Base-by-base conservation (phyloP, 202 grass and related monocot species). In the Digitaria exilis region DNA sequence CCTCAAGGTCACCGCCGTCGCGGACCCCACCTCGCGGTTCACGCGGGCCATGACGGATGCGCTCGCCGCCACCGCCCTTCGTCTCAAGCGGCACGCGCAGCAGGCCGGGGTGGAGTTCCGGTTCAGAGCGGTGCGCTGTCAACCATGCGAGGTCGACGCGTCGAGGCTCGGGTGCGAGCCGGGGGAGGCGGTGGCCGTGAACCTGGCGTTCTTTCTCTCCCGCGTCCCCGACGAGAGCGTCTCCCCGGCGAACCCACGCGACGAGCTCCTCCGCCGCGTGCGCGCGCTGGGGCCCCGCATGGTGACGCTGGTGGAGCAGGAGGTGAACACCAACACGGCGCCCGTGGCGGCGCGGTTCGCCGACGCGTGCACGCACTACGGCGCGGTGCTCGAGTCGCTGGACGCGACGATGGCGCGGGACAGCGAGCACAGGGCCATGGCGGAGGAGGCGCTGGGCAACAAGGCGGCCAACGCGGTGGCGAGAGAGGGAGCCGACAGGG, bases 191-290 rank as follows among this genome's bases (percentile, higher is more conserved):
- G 49, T 98, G 68, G 93, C 74, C 0, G 96, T 98, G 54, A 98
- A 95, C 93, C 89, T 98, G 4, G 82, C 93, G 69, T 98, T 95
- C 81, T 80, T 69, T 19, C 80, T 98, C 1, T 90, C 96, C 4
- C 96, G 86, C 58, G 73, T 98, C 16, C 88, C 93, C 0, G 93
- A 95, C 65, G 93, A 98, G 80, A 95, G 89, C 77, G 96, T 98
- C 22, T 90, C 91, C 35, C 96, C 93, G n/a, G 82, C 87, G 24
- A 98, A 98, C 64, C 96, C 93, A 7, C 93, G 96, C 24, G 96
- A 95, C 76, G 85, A 93, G 80, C 89, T 92, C 9, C 92, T 98
- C 78, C 93, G 96, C 22, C 85, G 89, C n/a, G 96, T 96, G 32
- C 85, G 89, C 59, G 80, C 85, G 10, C 87, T 98, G 34, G 63